Evolutionary conservation across 2,329 filamentous ascomycete genomes (phyloP).

Genomic region (Lasiodiplodia theobromae): DNA sequence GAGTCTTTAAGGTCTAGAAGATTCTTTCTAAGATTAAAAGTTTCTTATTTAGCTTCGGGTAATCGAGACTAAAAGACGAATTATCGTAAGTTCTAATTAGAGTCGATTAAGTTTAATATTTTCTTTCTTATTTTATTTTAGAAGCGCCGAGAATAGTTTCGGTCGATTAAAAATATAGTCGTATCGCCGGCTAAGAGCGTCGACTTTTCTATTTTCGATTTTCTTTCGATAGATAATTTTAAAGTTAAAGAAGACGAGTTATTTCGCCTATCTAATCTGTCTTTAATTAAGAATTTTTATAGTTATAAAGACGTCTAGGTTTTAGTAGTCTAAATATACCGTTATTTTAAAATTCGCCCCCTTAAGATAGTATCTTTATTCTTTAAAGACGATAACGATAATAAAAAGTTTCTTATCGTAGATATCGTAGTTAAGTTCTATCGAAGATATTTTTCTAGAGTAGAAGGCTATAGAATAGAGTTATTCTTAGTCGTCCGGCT

Average conservation of each 20-base stretch:
- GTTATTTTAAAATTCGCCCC: slow-evolving; percentile 29
- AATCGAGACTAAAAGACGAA: too few species aligned
- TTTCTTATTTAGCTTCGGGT: too few species aligned
- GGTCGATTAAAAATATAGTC: background rate
- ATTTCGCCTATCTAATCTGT: too few species aligned
- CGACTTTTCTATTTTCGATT: too few species aligned
- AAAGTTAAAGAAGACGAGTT: too few species aligned
- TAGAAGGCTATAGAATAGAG: background rate
- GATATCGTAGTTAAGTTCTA: slow-evolving; percentile 44
- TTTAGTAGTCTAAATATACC: slow-evolving; percentile 40
- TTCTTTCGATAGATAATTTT: too few species aligned
- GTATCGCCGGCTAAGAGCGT: background rate
- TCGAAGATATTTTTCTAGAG: slow-evolving; percentile 26
- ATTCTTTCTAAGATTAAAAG: too few species aligned
- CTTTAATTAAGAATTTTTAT: too few species aligned
- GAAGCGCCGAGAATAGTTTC: background rate
- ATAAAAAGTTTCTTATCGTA: slow-evolving; percentile 46
- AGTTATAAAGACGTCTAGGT: slow-evolving; percentile 40
- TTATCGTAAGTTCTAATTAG: background rate
- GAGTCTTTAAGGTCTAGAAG: too few species aligned
- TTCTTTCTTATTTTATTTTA: background rate
- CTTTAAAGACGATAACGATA: slow-evolving; percentile 39
- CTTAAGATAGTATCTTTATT: slow-evolving; percentile 37
- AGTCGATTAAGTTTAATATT: background rate
- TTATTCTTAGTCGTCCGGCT: background rate